These are phyloP conservation scores for Xylaria sp. DNA, from an alignment of 2,329 filamentous ascomycete species.

Conservation along the genomic window DNA sequence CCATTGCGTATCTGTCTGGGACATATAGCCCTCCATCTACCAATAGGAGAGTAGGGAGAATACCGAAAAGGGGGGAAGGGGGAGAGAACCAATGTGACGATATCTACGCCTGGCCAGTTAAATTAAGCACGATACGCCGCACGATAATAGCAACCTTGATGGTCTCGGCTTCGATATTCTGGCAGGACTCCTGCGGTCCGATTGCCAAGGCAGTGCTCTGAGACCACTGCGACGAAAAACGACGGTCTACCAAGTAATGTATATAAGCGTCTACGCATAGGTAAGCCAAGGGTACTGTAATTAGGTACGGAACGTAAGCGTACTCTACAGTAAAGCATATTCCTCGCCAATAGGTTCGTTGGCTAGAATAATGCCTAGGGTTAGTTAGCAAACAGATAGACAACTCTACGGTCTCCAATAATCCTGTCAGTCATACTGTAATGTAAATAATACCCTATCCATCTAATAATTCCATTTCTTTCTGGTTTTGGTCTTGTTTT, in stretches of 20 bases:
- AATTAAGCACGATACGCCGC: neutral
- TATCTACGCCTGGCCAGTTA: neutral
- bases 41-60: neutral
- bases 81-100: neutral
- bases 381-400: no score
- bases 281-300: neutral
- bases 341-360: neutral
- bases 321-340: no score
- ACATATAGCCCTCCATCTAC: neutral
- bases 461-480: neutral
- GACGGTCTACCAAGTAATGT: neutral
- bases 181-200: slow-evolving; percentile 20
- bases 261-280: neutral
- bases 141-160: slow-evolving; percentile 5
- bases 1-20: neutral
- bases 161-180: neutral
- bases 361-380: neutral
- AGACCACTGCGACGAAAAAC: no score
- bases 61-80: neutral
- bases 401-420: neutral
- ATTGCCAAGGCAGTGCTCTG: slow-evolving; percentile 18
- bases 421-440: neutral
- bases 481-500: no score
- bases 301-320: neutral
- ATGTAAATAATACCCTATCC: neutral